Evolutionary conservation across 2,329 filamentous ascomycete species (phyloP), one percentile per base, ranked within the genome.

Genomic region (Chaetomiaceae sp.): DNA sequence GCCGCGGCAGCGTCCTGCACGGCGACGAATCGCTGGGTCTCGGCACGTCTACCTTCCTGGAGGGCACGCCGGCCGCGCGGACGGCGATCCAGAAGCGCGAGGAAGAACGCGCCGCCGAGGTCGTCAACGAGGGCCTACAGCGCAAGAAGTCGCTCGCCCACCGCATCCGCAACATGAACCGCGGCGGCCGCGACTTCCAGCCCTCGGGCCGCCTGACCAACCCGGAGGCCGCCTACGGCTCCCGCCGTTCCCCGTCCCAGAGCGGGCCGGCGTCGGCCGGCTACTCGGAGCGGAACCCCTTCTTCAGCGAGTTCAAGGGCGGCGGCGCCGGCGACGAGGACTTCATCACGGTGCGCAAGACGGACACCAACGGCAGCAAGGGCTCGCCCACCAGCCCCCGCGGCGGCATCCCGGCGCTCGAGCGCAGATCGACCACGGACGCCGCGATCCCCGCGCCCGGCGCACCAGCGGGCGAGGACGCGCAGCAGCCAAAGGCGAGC

Each of bases 131-230:
- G 6, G 84, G 85, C 5, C 67, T 98, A 34, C 81, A 84, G 56
- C 83, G 93, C 50, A 97, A 96, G 75, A 96, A 96, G 72, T 96
- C 90, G 22, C 74, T 98, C 50, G 93, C 89, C 3, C 89, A 96
- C 63, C 86, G 90, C 46, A 85, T 98, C 63, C 84, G 89, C 33
- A 85, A 87, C 54, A 89, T 94, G 59, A 88, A 83, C 63, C 83
- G 82, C 51, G 77, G 76, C n/a, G 78, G 76, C 8, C 79, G 81
- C 40, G 76, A 79, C 19, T 76, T 74, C 48, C 69, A 71, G 19
- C 71, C 79, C n/a, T 72, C 75, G 20, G 77, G 79, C 33, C 76
- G 84, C 38, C 65, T 79, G 47, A 72, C 69, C 6, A 81, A 74
- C 53, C 75, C 78, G 0, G 81, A 83, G 15, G 68, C 64, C 19